A percentile compares a stretch with the other conserved stretches of the same genome.
These are phyloP conservation scores for Trichoderma brevicompactum DNA, from an alignment of 2,329 filamentous ascomycete genomes.

Conservation along the genomic window DNA sequence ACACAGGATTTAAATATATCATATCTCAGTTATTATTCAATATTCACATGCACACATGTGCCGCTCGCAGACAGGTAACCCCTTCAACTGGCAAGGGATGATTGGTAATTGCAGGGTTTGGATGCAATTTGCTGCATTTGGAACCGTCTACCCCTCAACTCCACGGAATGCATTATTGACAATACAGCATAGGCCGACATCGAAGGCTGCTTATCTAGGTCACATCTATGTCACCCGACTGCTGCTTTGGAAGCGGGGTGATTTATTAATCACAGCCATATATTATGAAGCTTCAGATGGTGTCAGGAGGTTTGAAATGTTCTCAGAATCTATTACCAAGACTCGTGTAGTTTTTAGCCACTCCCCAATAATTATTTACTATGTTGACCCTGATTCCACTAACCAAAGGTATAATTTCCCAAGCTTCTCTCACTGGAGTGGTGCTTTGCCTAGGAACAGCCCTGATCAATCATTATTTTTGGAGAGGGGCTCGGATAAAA, in stretches of 20 bases:
- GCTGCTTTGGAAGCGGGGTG: too few relatives aligned
- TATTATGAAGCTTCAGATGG: too few relatives aligned
- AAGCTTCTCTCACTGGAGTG: background rate
- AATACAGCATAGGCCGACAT: too few relatives aligned
- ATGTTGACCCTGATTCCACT: background rate
- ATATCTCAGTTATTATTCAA: background rate
- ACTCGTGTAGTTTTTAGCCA: too few relatives aligned
- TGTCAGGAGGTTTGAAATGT: too few relatives aligned
- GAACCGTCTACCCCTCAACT: background rate
- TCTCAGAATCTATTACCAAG: too few relatives aligned
- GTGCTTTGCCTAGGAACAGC: constrained; percentile 7
- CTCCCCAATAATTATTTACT: background rate
- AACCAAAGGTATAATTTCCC: background rate
- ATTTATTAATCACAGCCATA: too few relatives aligned
- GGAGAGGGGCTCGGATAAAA: background rate
- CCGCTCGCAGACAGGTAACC: background rate
- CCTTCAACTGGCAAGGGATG: background rate
- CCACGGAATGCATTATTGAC: too few relatives aligned
- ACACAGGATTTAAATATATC: background rate
- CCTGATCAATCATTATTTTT: background rate
- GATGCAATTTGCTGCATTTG: background rate
- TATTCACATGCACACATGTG: background rate
- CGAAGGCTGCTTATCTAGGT: too few relatives aligned
- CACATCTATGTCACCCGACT: too few relatives aligned
- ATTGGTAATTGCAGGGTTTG: background rate